Conservation (phyloP, 768 basidiomycete genomes). For the Mycena floridula region DNA sequence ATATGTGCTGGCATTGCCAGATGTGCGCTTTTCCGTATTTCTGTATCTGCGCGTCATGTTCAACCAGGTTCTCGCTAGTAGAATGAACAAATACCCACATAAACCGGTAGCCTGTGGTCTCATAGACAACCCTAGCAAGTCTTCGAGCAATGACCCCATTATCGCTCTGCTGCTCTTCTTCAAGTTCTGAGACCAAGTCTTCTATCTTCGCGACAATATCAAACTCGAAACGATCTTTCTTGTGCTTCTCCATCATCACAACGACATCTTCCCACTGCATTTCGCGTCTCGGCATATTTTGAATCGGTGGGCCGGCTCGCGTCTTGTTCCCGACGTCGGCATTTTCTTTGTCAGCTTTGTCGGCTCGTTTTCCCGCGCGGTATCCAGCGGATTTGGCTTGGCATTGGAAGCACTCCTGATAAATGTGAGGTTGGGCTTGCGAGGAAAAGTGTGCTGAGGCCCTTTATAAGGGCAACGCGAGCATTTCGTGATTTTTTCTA, state of each 20-base stretch:
- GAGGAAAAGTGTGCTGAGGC: no score
- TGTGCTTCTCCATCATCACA: background rate
- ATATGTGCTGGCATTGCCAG: slow-evolving; percentile 11
- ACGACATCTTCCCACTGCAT: background rate
- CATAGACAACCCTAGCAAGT: slow-evolving; percentile 4
- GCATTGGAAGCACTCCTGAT: no score
- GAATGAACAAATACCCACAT: slow-evolving; percentile 4
- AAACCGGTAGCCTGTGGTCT: slow-evolving; percentile 7
- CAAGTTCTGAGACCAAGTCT: slow-evolving; percentile 1
- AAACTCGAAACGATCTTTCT: background rate
- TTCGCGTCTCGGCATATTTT: background rate
- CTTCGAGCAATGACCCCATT: background rate
- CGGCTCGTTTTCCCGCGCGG: background rate
- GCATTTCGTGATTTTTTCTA: no score
- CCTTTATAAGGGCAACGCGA: no score
- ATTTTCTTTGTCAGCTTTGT: background rate
- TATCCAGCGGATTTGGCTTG: no score
- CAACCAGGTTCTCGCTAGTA: slow-evolving; percentile 2
- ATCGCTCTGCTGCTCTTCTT: slow-evolving; percentile 2
- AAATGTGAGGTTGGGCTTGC: no score
- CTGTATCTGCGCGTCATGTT: slow-evolving; percentile 7
- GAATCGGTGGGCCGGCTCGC: background rate
- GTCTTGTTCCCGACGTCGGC: background rate
- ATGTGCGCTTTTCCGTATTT: slow-evolving; percentile 4
- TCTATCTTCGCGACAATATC: background rate